Evolutionary conservation across 306 rosid genomes (phyloP), one percentile per base, ranked within the genome.

Genomic region (Vigna hirtella): DNA sequence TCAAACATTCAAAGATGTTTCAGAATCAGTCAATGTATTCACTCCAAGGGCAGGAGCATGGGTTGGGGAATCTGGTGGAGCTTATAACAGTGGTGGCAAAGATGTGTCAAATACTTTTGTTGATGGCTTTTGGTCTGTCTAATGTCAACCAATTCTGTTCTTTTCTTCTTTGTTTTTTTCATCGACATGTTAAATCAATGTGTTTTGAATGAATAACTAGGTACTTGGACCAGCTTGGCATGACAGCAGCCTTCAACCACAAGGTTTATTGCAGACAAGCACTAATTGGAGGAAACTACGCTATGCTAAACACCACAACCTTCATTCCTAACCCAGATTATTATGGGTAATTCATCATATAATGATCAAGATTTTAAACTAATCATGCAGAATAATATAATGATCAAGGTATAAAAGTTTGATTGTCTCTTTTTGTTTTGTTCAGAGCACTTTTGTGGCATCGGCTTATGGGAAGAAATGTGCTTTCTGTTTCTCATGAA

Each of bases 1-100:
- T 47, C 85, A 86, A 66, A 90, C 89, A 6, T 90, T 77, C 16
- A 68, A 50, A 14, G 88, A 87, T 34, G 73, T 80, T 0, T 34
- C 79, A 3, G 58, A 13, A 9, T 62, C 85, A 13, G 76, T 83
- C 1, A 17, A 73, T 32, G 59, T 83, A 2, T 81, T 73, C 45
- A 32, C 82, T 0, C 91, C 91, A 24, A 64, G 79, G 84, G 72
- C 90, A 12, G 86, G 81, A n/a, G 76, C 90, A 15, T 88, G 97
- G 94, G 85, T 91, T 77, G 94, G 94, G 6, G 94, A 91, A 83
- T 52, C 93, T 47, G 94, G 97, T 8, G 97, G 97, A 74, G 90
- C 97, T 61, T 91, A 72, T 62, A 89, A 91, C 17, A 91, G 94
- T 67, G 97, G 97, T 32, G 90, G 97, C 79, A 86, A 47, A 82